Evolutionary conservation across 179 eudicot genomes (phyloP).

Genomic region (Beta lomatogona): DNA sequence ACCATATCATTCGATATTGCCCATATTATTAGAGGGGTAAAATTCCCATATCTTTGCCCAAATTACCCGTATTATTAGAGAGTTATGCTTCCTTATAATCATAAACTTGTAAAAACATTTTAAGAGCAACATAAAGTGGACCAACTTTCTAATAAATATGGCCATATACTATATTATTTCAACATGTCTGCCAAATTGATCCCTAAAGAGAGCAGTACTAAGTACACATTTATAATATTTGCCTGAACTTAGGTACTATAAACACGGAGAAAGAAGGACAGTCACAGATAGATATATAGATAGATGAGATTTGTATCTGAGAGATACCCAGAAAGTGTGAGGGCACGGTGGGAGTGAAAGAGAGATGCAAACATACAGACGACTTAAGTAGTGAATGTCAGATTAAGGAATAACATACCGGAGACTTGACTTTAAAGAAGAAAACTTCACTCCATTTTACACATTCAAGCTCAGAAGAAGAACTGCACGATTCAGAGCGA

Average conservation of each 20-base stretch:
- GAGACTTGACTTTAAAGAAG: constrained; percentile 81
- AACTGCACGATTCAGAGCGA: constrained; percentile 41
- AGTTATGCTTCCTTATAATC: not conserved
- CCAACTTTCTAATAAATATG: not conserved
- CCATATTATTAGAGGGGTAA: too few relatives aligned
- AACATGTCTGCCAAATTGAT: not conserved
- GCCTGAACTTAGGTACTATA: not conserved
- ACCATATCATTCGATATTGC: too few relatives aligned
- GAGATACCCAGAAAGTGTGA: not conserved
- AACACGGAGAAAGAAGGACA: not conserved
- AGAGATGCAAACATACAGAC: not conserved
- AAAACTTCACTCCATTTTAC: constrained; percentile 89
- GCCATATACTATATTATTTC: not conserved
- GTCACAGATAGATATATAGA: not conserved
- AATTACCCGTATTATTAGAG: not conserved
- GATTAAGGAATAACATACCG: constrained; percentile 46
- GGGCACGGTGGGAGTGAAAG: not conserved
- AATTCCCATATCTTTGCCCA: too few relatives aligned
- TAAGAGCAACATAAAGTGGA: not conserved
- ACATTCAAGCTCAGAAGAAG: constrained; percentile 57
- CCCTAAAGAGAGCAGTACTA: not conserved
- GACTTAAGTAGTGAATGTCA: not conserved
- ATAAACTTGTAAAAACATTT: not conserved
- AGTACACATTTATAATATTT: not conserved
- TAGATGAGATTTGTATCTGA: not conserved